Evolutionary conservation across 2,329 filamentous ascomycete genomes (phyloP).

Genomic region (Penicillium sp.): DNA sequence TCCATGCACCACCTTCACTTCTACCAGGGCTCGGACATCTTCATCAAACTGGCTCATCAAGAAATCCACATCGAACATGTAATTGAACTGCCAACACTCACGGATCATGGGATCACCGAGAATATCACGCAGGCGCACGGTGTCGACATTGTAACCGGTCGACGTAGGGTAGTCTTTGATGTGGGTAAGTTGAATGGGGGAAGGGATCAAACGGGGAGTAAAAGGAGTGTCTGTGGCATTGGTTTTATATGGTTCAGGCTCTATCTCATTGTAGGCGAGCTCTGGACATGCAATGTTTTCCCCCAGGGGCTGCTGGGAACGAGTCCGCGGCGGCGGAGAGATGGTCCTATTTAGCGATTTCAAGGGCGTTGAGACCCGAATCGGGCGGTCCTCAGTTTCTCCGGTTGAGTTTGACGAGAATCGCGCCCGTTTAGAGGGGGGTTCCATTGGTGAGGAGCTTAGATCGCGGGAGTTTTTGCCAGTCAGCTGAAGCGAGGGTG

Average conservation of each 20-base stretch:
- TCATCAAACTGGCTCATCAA: conserved; percentile 63
- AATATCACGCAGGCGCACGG: conserved; percentile 68
- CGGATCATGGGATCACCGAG: conserved; percentile 75
- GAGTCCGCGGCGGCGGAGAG: conserved; percentile 18
- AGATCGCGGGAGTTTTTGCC: not conserved
- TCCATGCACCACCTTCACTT: conserved; percentile 65
- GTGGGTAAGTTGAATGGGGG: conserved; percentile 73
- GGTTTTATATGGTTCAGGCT: not conserved
- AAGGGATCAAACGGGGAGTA: conserved; percentile 37
- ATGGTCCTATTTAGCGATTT: conserved; percentile 19
- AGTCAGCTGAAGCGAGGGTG: not conserved
- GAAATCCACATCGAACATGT: conserved; percentile 62
- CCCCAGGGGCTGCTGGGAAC: conserved; percentile 1
- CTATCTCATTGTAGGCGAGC: not conserved
- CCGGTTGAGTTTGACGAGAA: conserved; percentile 2
- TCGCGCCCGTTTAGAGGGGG: conserved; percentile 18
- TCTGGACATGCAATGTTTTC: conserved; percentile 6
- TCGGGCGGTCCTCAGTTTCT: not conserved
- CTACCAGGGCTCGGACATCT: conserved; percentile 57
- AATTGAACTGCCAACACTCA: conserved; percentile 63
- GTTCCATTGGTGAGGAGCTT: conserved; percentile 14
- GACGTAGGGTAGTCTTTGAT: conserved; percentile 66
- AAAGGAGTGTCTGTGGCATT: not conserved
- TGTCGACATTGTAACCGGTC: conserved; percentile 64
- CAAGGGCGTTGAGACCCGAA: conserved; percentile 7